Base-by-base conservation (phyloP, 805 yeast genomes). In the Cyberlindnera japonica region DNA sequence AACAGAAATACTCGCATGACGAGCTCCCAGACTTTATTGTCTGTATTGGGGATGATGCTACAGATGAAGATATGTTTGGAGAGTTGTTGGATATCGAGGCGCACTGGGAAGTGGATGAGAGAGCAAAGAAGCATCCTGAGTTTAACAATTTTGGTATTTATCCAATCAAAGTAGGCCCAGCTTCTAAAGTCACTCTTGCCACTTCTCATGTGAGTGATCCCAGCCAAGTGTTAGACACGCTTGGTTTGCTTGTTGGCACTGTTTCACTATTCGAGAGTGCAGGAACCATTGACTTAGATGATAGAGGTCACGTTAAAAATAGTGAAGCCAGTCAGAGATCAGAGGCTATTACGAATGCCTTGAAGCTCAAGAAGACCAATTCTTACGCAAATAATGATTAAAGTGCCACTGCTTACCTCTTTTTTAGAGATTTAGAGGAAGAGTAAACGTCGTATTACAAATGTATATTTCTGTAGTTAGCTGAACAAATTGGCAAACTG, bases 61-160 rank as follows among this genome's bases (percentile, higher is more conserved):
- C 99, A 0, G 99, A 93, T 62, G 99, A 93, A 62, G 99, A 93
- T 57, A 93, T 93, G 99, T 93, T 93, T 62, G 72, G 69, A 44
- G 82, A 91, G 20, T 68, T 93, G 53, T 76, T 80, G 42, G 69
- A 67, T 3, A 77, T 86, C 50, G 88, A 83, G 53, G 54, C 58
- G 3, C 51, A 55, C n/a, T 78, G 83, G 83, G 65, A 63, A 44
- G 47, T 57, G 12, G 57, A 69, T 23, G 43, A 28, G 3, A 7
- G 21, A 15, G 45, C 49, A 3, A 24, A 22, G 21, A 48, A 45
- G 25, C 35, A 45, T 15, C 61, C 62, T 14, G 59, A 58, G 9
- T 59, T 66, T 3, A 77, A 74, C 22, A 58, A 71, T 34, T 75
- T 75, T 59, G 85, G 91, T 13, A 66, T 89, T 35, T 84, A 79